phyloP scores from a whole-genome alignment of 495 filamentous ascomycete genomes.

The Aspergillus ostianus region DNA sequence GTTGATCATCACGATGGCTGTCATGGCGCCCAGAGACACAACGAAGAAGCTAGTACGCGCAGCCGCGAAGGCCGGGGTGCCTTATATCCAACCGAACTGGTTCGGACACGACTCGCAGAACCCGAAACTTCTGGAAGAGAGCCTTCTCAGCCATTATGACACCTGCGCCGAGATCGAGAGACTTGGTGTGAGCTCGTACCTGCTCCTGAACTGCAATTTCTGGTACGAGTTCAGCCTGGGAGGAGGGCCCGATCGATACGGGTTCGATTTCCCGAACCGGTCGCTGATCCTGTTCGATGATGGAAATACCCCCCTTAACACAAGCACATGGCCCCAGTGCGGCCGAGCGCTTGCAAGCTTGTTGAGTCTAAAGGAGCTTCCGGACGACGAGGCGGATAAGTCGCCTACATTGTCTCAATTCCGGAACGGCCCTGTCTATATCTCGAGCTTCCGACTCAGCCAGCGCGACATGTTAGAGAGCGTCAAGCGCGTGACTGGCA shows the following conservation, averaged over 20 bases:
- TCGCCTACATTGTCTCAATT: constrained; percentile 29
- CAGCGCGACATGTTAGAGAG: constrained; percentile 54
- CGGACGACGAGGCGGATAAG: constrained; percentile 40
- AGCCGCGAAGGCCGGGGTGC: constrained; percentile 59
- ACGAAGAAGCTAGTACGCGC: constrained; percentile 54
- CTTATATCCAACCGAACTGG: constrained; percentile 61
- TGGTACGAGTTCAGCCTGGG: constrained; percentile 56
- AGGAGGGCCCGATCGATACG: constrained; percentile 26
- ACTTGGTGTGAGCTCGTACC: constrained; percentile 47
- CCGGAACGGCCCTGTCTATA: constrained; percentile 41
- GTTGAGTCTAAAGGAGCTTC: constrained; percentile 40
- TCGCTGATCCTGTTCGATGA: constrained; percentile 48
- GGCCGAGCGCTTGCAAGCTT: constrained; percentile 46
- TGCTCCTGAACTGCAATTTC: constrained; percentile 45
- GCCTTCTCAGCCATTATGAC: constrained; percentile 13
- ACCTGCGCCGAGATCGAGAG: constrained; percentile 34
- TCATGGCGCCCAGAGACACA: constrained; percentile 34
- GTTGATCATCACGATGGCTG: constrained; percentile 60
- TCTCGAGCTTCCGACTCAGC: constrained; percentile 46
- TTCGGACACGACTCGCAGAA: constrained; percentile 45
- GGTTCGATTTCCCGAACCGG: constrained; percentile 44
- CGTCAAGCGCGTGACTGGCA: constrained; percentile 51
- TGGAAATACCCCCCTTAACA: constrained; percentile 38
- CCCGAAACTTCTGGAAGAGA: constrained; percentile 34
- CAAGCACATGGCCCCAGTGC: constrained; percentile 43